Percentiles rank a stretch among this genome's conserved stretches.
Conservation (phyloP, 305 asterid species). For the Solanum hybrid region DNA sequence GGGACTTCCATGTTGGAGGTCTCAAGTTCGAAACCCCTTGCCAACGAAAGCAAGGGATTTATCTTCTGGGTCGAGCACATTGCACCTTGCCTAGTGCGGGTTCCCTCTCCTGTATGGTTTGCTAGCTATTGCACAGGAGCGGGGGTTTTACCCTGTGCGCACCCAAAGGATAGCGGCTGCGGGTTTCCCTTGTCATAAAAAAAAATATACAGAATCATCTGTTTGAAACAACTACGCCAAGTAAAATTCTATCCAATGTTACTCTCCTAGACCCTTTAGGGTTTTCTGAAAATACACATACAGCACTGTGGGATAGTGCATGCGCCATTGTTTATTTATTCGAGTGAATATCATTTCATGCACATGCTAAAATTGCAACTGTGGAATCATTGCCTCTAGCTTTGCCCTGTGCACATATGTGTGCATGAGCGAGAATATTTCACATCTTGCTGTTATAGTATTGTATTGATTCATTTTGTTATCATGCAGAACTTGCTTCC, state of each 20-base stretch:
- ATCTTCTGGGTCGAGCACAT: background rate
- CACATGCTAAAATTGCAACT: background rate
- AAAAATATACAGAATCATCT: background rate
- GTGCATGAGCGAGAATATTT: background rate
- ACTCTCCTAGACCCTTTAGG: background rate
- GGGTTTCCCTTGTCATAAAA: background rate
- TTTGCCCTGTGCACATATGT: background rate
- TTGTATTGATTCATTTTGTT: constrained; percentile 4
- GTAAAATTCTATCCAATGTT: background rate
- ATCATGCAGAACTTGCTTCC: constrained; percentile 78
- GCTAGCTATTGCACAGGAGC: background rate
- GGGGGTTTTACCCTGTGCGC: background rate
- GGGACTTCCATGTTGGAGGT: background rate
- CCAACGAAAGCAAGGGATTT: background rate
- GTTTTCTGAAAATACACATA: background rate
- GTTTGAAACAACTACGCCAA: background rate
- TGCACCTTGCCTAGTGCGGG: background rate
- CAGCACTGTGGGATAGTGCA: background rate
- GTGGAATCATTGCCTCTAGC: background rate
- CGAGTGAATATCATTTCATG: background rate
- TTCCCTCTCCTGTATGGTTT: background rate
- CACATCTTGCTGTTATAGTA: background rate
- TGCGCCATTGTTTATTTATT: background rate
- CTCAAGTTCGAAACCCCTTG: background rate
- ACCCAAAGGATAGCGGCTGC: background rate